These are phyloP conservation scores for Cephaloascus fragrans DNA, from an alignment of 805 yeast genomes.

Conservation along the genomic window DNA sequence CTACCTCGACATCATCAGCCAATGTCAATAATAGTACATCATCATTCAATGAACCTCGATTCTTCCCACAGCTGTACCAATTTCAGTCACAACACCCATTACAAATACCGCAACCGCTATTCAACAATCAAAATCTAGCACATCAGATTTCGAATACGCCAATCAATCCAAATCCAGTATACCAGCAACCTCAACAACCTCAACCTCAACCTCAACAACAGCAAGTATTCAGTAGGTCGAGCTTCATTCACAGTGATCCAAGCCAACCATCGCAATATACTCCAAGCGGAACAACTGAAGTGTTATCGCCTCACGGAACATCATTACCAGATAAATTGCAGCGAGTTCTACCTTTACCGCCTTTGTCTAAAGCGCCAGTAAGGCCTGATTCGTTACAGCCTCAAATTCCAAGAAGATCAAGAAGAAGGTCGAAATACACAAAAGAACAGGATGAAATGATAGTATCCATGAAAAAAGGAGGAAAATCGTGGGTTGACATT, in stretches of 20 bases:
- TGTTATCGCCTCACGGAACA: conserved; percentile 4
- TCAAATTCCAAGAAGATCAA: conserved; percentile 37
- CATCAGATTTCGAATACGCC: too few relatives aligned
- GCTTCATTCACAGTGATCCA: too few relatives aligned
- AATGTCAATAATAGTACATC: too few relatives aligned
- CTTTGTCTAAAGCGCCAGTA: conserved; percentile 29
- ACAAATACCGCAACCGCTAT: too few relatives aligned
- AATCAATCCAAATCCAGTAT: too few relatives aligned
- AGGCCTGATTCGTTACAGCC: conserved; percentile 32
- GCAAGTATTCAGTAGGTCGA: too few relatives aligned
- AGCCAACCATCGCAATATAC: neutral
- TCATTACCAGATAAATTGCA: conserved; percentile 16
- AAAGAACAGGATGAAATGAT: conserved; percentile 60
- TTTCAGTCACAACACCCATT: too few relatives aligned
- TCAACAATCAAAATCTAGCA: too few relatives aligned
- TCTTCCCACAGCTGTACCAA: too few relatives aligned
- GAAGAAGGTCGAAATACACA: conserved; percentile 60
- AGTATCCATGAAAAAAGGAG: conserved; percentile 47
- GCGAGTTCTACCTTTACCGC: conserved; percentile 35
- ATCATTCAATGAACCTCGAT: too few relatives aligned
- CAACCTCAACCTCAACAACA: conserved; percentile 2
- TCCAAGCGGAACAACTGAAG: neutral
- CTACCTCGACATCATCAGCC: too few relatives aligned
- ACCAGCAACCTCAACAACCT: conserved; percentile 3
- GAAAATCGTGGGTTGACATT: conserved; percentile 66